Evolutionary conservation across 129 eudicot species (phyloP).

Genomic region (Kitagawia praeruptora): DNA sequence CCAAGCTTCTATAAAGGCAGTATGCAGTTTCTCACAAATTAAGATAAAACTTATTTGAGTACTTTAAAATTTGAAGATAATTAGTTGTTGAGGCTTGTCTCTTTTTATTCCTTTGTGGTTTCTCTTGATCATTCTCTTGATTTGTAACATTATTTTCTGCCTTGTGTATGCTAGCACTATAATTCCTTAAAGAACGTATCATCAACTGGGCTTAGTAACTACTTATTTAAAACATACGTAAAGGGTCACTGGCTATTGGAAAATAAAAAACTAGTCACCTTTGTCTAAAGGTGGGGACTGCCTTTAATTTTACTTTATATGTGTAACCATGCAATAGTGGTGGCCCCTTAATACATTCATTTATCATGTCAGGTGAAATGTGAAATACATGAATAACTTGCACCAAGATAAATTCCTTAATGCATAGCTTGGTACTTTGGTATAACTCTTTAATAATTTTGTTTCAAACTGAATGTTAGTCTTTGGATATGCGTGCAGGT

Average conservation of each 20-base stretch:
- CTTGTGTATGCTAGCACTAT: not conserved
- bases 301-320: not conserved
- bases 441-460: not conserved
- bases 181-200: not conserved
- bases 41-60: not conserved
- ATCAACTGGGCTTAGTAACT: not conserved
- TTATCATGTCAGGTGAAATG: not conserved
- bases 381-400: not conserved
- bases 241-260: not conserved
- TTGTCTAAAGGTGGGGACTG: not conserved
- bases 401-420: not conserved
- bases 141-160: not conserved
- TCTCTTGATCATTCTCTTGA: not conserved
- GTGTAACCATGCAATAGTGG: not conserved
- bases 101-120: not conserved
- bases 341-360: not conserved
- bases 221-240: not conserved
- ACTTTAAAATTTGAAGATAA: not conserved
- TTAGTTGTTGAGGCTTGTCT: not conserved
- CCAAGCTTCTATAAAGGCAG: not conserved
- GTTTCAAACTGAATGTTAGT: not conserved
- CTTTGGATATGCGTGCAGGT: constrained; percentile 33
- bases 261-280: not conserved
- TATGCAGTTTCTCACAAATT: not conserved
- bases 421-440: not conserved